Percentiles rank a stretch among this genome's conserved stretches.
phyloP scores from a whole-genome alignment of 1,284 basidiomycete species.

The Agroathelia rolfsii region DNA sequence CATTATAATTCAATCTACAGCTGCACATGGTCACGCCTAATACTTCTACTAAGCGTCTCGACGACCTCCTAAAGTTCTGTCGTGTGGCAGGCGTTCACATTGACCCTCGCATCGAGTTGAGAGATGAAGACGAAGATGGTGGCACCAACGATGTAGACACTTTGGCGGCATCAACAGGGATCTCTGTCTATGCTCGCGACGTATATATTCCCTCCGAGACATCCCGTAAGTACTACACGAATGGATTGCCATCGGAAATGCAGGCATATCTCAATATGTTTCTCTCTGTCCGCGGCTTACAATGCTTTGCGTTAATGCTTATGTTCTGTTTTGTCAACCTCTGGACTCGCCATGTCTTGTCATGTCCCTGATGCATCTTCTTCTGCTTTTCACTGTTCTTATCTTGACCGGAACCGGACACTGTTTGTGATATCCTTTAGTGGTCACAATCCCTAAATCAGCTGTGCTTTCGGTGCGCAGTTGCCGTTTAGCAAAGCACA shows the following conservation, averaged over 20 bases:
- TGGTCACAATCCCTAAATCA: conserved; percentile 55
- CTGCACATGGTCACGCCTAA: no score
- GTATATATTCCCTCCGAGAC: conserved; percentile 24
- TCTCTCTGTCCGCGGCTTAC: neutral
- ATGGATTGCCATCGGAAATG: conserved; percentile 7
- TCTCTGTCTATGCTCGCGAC: conserved; percentile 30
- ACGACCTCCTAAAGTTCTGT: no score
- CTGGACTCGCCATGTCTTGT: conserved; percentile 2
- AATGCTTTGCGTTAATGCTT: conserved; percentile 1
- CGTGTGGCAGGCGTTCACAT: conserved; percentile 35
- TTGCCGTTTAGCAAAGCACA: conserved; percentile 33
- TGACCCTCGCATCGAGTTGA: conserved; percentile 33
- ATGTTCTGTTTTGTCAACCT: conserved; percentile 1
- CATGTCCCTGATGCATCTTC: conserved; percentile 3
- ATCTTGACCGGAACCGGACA: no score
- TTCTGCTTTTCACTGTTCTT: no score
- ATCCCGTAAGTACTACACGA: conserved; percentile 28
- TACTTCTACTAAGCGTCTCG: no score
- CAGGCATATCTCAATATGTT: conserved; percentile 1
- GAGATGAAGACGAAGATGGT: conserved; percentile 9
- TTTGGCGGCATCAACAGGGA: conserved; percentile 19
- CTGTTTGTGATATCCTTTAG: conserved; percentile 25
- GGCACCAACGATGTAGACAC: conserved; percentile 6
- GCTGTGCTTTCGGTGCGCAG: conserved; percentile 54
- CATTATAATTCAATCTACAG: no score